phyloP scores from a whole-genome alignment of 768 basidiomycete species.

The Kwoniella shandongensis region DNA sequence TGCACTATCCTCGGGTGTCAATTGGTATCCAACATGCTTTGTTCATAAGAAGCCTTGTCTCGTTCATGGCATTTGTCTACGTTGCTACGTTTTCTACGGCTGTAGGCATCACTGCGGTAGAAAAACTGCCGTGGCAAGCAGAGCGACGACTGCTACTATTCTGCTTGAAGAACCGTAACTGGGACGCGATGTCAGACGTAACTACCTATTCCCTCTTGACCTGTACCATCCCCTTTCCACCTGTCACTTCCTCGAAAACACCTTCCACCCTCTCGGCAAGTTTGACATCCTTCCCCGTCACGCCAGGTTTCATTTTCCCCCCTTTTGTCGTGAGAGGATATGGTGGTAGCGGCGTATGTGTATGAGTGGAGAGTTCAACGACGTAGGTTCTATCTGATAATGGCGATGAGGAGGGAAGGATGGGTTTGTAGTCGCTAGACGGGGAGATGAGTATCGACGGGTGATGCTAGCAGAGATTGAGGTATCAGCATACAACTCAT shows the following conservation, averaged over 20 bases:
- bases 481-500: background rate
- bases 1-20: background rate
- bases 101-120: no score
- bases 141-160: no score
- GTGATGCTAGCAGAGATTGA: conserved; percentile 32
- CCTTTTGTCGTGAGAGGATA: conserved; percentile 8
- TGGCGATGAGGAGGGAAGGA: background rate
- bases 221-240: conserved; percentile 7
- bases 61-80: no score
- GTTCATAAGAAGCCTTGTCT: no score
- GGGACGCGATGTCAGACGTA: no score
- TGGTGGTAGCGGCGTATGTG: conserved; percentile 39
- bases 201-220: conserved; percentile 10
- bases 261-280: conserved; percentile 35
- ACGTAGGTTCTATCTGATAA: conserved; percentile 18
- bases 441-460: conserved; percentile 36
- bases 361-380: conserved; percentile 39
- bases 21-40: background rate
- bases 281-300: conserved; percentile 39
- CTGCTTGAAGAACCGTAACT: no score
- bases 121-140: no score
- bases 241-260: conserved; percentile 14
- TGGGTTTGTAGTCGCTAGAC: conserved; percentile 26
- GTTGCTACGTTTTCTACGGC: no score
- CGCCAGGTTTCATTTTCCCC: conserved; percentile 33